These are phyloP conservation scores for Melampsora abietis-canadensis DNA, from an alignment of 1,284 basidiomycete species.

Conservation along the genomic window DNA sequence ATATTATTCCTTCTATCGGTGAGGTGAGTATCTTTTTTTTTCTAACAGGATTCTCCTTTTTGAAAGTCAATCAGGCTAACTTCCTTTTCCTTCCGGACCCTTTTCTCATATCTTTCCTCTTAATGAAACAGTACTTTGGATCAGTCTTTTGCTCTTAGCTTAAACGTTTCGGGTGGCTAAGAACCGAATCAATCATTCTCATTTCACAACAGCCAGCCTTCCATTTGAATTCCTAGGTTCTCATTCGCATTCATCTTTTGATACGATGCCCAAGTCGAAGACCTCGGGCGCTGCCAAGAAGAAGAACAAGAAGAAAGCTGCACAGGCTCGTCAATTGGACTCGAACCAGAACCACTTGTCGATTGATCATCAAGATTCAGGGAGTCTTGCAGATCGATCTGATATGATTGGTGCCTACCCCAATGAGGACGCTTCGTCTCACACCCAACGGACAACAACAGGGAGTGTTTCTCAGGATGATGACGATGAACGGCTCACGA, in stretches of 20 bases:
- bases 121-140: no score
- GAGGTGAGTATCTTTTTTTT: no score
- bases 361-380: slow-evolving; percentile 10
- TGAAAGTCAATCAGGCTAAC: no score
- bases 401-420: slow-evolving; percentile 44
- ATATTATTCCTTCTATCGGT: no score
- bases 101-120: no score
- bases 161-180: no score
- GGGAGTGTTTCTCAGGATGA: slow-evolving; percentile 22
- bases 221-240: background rate
- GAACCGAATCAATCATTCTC: no score
- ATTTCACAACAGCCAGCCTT: no score
- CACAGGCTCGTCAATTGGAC: slow-evolving; percentile 28
- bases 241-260: background rate
- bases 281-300: slow-evolving; percentile 39
- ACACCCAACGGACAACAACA: slow-evolving; percentile 25
- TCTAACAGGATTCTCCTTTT: no score
- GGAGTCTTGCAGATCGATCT: slow-evolving; percentile 20
- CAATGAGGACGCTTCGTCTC: slow-evolving; percentile 28
- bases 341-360: background rate
- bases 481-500: slow-evolving; percentile 31
- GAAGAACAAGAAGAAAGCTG: slow-evolving; percentile 42
- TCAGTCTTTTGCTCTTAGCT: no score
- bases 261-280: slow-evolving; percentile 17
- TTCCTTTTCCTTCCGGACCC: no score